Evolutionary conservation across 2,329 filamentous ascomycete genomes (phyloP), one percentile per base, ranked within the genome.

Genomic region (Cercospora citrullina): DNA sequence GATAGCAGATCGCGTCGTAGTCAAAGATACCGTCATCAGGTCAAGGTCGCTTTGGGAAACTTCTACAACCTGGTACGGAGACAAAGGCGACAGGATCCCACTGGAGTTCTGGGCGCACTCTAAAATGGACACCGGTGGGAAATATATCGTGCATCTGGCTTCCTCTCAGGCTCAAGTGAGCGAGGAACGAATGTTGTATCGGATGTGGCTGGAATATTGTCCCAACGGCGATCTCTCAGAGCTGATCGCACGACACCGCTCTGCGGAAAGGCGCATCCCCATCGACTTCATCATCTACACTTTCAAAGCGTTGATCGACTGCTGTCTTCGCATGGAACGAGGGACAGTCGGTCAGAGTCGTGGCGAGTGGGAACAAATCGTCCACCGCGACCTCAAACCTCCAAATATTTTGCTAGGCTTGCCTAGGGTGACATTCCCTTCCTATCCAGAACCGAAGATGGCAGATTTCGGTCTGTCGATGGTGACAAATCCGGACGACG

Each of bases 301-400:
- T 10, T 66, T 70, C 60, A 64, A 64, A 57, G 55, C 67, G 14
- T 45, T 71, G 16, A 62, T 67, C 3, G 64, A 69, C 31, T 63
- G 51, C 21, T 60, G 57, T 30, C 21, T 69, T 31, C 31, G 55
- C 8, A 63, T 71, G 67, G 23, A 69, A 45, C 62, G 64, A 4
- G 67, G 67, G 5, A 33, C 31, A 9, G 12, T 60, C 2, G 57
- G 18, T 14, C 18, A 36, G n/a, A 16, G 9, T 16, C 3, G 9
- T 12, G 28, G 21, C 1, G 31, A 53, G 2, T 64, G 64, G 62
- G 51, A 63, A 14, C 51, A 70, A 57, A 67, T 72, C 16, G 63
- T 74, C 2, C 73, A 75, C 48, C 61, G 71, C 2, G 72, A 75
- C 53, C 67, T 72, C 33, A 74, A 73, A 57, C 65, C 64, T 5